Conservation (phyloP, 2,329 filamentous ascomycete genomes). For the Diaporthe batatas region DNA sequence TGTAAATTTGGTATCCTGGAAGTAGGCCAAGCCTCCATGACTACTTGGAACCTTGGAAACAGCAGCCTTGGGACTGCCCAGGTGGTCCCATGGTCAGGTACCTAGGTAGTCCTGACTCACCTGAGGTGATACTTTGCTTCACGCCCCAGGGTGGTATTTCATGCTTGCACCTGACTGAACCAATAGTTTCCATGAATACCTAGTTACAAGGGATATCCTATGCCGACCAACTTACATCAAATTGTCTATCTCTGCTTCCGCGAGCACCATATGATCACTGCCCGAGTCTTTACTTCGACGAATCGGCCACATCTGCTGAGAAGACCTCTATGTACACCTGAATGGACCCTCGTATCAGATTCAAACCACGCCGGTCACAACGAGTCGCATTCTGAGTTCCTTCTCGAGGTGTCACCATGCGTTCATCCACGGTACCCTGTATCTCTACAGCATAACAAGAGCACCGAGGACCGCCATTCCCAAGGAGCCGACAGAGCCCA, state of each 20-base stretch:
- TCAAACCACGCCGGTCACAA: background rate
- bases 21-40: background rate
- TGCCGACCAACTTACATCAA: background rate
- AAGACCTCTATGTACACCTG: no score
- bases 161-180: background rate
- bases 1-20: background rate
- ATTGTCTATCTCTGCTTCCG: background rate
- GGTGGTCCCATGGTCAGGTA: background rate
- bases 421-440: background rate
- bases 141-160: background rate
- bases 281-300: background rate
- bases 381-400: background rate
- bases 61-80: background rate
- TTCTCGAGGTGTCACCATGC: background rate
- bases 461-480: slow-evolving; percentile 32
- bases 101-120: background rate
- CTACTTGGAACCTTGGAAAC: background rate
- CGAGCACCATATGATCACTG: background rate
- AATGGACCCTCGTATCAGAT: background rate
- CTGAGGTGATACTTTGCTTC: no score
- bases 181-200: background rate
- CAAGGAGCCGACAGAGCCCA: slow-evolving; percentile 28
- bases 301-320: background rate
- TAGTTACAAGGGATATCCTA: background rate
- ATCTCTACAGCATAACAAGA: background rate